Base-by-base conservation (phyloP, 352 stramenopile genomes). In the Globisporangium paddicum region DNA sequence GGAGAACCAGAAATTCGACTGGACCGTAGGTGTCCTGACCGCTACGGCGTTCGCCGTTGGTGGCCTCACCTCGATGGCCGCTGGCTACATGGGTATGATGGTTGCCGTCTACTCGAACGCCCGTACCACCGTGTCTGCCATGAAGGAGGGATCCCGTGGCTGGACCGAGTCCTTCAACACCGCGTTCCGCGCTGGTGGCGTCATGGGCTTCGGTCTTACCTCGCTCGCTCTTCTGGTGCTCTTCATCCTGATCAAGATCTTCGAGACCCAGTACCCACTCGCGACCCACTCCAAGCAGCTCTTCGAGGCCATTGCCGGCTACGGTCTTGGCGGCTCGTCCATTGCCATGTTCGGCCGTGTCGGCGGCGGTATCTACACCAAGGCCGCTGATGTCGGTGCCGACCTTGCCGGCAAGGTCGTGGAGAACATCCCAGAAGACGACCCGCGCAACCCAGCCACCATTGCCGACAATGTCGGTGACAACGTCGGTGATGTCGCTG, bases 381-480 rank as follows among this genome's bases (percentile, higher is more conserved):
- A 98, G 87, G 97, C 97, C 57, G 97, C 97, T 30, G 97, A 99
- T 88, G 97, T 99, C 34, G 97, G 97, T 63, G 97, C 97, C 50
- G 97, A 99, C 90, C 89, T 99, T 68, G 97, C 98, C 21, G 97
- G 97, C 70, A 99, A 99, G 81, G 95, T 99, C 19, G 96, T 99
- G 25, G 89, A 98, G 71, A 98, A 97, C 73, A 99, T 99, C 65
- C 97, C 97, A 23, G 97, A 99, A 73, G 97, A 99, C 72, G 97
- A 99, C 90, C 97, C 97, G 59, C 89, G 96, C 59, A 99, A 99
- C 81, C 98, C 98, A 14, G 97, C 97, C 50, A 98, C 96, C 5
- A 99, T 99, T 88, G 97, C 97, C 25, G 97, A 99, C 79, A 99
- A 99, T 73, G 97, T 99, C 46, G 97, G 97, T 73, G 97, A 99